A percentile compares a stretch with the other conserved stretches of the same genome.
Evolutionary conservation across 2,329 filamentous ascomycete species (phyloP).

Genomic region (Didymella keratinophila): DNA sequence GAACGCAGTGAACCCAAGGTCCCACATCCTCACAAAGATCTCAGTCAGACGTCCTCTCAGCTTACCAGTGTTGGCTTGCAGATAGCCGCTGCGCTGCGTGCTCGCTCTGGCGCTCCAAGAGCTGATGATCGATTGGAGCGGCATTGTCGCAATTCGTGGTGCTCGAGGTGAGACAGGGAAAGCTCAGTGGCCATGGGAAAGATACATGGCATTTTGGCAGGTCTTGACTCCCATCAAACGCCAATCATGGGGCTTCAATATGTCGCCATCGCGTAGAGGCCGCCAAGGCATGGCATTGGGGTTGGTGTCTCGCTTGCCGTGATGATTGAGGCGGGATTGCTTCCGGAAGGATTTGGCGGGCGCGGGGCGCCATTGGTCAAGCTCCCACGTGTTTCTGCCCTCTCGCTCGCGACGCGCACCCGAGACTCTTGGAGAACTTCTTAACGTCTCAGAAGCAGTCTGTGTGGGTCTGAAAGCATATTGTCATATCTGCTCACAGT

Average conservation of each 20-base stretch:
- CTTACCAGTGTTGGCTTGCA: slow-evolving; percentile 33
- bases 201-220: background rate
- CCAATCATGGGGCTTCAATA: slow-evolving; percentile 23
- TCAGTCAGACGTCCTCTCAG: slow-evolving; percentile 37
- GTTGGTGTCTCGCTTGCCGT: slow-evolving; percentile 7
- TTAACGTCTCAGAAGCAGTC: background rate
- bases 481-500: background rate
- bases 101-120: slow-evolving; percentile 32
- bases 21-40: slow-evolving; percentile 55
- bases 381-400: background rate
- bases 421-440: too few relatives aligned
- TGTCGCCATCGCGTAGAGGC: slow-evolving; percentile 24
- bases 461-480: background rate
- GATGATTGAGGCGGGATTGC: background rate
- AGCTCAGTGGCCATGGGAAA: background rate
- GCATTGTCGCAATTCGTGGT: slow-evolving; percentile 20
- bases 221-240: background rate
- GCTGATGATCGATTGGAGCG: slow-evolving; percentile 32
- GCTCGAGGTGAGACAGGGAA: background rate
- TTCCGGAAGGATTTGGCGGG: background rate
- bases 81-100: slow-evolving; percentile 22
- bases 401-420: background rate
- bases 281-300: slow-evolving; percentile 27
- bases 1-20: slow-evolving; percentile 71
- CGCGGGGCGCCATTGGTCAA: background rate